These are phyloP conservation scores for Paradendryphiella salina DNA, from an alignment of 2,329 filamentous ascomycete genomes.

Conservation along the genomic window DNA sequence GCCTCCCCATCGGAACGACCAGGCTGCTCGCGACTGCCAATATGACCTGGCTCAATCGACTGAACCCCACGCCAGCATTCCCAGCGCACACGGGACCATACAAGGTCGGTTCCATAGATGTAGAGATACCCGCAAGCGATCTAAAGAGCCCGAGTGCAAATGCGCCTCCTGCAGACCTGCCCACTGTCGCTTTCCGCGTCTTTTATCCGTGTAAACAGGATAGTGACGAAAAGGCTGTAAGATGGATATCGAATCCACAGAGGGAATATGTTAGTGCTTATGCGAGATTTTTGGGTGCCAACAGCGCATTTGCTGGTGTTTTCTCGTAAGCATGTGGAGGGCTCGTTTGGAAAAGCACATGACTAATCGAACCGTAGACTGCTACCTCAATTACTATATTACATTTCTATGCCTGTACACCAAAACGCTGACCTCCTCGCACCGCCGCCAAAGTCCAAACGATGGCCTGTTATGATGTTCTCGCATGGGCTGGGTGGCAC, in stretches of 20 bases:
- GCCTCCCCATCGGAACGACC: conserved; percentile 13
- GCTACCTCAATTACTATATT: conserved; percentile 71
- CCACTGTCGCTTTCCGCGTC: conserved; percentile 77
- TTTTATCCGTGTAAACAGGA: conserved; percentile 67
- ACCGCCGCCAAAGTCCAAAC: conserved; percentile 51
- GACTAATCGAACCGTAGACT: conserved; percentile 51
- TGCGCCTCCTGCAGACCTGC: conserved; percentile 57
- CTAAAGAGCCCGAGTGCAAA: conserved; percentile 56
- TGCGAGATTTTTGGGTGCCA: conserved; percentile 72
- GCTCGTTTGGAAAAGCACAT: background rate
- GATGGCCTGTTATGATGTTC: conserved; percentile 83
- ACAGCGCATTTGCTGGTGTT: conserved; percentile 51
- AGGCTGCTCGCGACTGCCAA: conserved; percentile 14
- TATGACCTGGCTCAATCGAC: conserved; percentile 50
- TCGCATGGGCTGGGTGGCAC: conserved; percentile 83
- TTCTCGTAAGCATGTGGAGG: conserved; percentile 42
- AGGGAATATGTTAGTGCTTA: conserved; percentile 74
- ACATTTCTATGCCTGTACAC: conserved; percentile 70
- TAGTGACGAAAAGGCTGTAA: conserved; percentile 60
- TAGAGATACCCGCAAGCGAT: conserved; percentile 71
- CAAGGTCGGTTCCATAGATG: conserved; percentile 76
- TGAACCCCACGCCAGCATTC: conserved; percentile 72
- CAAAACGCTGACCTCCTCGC: conserved; percentile 69
- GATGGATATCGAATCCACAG: conserved; percentile 79
- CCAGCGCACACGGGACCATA: conserved; percentile 76